Percentiles rank a stretch among this genome's conserved stretches.
These are phyloP conservation scores for Hanseniaspora meyeri DNA, from an alignment of 805 yeast genomes.

Conservation along the genomic window DNA sequence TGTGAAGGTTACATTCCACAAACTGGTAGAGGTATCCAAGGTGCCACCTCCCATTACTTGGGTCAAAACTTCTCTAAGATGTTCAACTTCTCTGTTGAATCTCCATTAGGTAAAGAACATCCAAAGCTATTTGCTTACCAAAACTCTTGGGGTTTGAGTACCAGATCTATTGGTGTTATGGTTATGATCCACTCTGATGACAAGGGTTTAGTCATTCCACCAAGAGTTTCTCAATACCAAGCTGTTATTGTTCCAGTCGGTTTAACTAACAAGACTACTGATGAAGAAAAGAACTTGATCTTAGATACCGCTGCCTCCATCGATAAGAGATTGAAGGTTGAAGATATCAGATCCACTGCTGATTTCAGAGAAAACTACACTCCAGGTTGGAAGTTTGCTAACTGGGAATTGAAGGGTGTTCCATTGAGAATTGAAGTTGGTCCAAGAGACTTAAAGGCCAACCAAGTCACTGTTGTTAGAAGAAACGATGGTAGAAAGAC, in stretches of 20 bases:
- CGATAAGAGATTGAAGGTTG: constrained; percentile 46
- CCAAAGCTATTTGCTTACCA: constrained; percentile 85
- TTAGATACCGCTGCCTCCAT: constrained; percentile 57
- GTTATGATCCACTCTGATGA: constrained; percentile 97
- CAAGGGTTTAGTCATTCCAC: constrained; percentile 96
- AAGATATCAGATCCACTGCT: constrained; percentile 63
- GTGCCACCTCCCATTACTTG: constrained; percentile 94
- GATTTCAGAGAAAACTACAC: constrained; percentile 91
- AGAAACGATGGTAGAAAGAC: constrained; percentile 78
- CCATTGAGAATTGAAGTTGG: constrained; percentile 93
- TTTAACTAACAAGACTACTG: constrained; percentile 71
- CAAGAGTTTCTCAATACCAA: constrained; percentile 88
- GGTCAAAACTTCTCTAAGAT: constrained; percentile 98
- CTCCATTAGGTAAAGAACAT: constrained; percentile 80
- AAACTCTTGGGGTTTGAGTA: constrained; percentile 98
- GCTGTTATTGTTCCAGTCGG: constrained; percentile 93
- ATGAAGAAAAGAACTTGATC: constrained; percentile 60
- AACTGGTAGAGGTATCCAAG: constrained; percentile 99
- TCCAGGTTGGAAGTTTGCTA: constrained; percentile 98
- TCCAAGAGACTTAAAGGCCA: constrained; percentile 79
- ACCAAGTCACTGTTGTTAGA: constrained; percentile 77
- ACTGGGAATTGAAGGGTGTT: constrained; percentile 91
- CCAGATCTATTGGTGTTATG: constrained; percentile 99
- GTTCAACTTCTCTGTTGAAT: constrained; percentile 92
- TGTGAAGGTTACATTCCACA: constrained; percentile 95